Conservation (phyloP, 2,329 filamentous ascomycete genomes). For the Colletotrichum trifolii region DNA sequence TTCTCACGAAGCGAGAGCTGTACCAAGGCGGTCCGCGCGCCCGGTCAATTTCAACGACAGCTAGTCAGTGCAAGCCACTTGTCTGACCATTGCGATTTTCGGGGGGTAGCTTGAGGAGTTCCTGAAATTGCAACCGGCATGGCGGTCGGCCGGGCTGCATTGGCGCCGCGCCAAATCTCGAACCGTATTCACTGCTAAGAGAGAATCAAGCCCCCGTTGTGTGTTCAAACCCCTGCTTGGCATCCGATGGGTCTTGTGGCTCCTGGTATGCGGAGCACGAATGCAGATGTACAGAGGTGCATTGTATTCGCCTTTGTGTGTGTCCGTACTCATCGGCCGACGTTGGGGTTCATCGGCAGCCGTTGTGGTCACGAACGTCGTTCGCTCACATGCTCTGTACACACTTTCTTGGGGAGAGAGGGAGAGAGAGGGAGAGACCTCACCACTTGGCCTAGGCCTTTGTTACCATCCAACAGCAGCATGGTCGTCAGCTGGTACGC, state of each 20-base stretch:
- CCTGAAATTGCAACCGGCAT: conserved; percentile 33
- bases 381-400: neutral
- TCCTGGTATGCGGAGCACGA: too few species aligned
- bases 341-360: neutral
- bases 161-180: conserved; percentile 26
- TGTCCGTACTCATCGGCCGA: neutral
- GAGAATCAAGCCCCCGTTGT: conserved; percentile 1
- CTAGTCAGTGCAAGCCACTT: conserved; percentile 34
- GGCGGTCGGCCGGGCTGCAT: conserved; percentile 28
- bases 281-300: too few species aligned
- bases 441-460: too few species aligned
- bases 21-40: conserved; percentile 26
- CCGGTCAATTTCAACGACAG: conserved; percentile 34
- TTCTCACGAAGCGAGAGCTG: conserved; percentile 2
- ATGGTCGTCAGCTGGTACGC: conserved; percentile 26
- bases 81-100: conserved; percentile 33
- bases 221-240: conserved; percentile 32
- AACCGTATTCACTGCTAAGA: neutral
- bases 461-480: conserved; percentile 3
- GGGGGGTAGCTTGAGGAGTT: neutral
- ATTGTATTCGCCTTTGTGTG: neutral
- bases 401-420: neutral
- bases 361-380: conserved; percentile 14
- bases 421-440: neutral
- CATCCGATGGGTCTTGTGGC: conserved; percentile 19